phyloP scores from a whole-genome alignment of 306 rosid genomes.

The Prunus davidiana region DNA sequence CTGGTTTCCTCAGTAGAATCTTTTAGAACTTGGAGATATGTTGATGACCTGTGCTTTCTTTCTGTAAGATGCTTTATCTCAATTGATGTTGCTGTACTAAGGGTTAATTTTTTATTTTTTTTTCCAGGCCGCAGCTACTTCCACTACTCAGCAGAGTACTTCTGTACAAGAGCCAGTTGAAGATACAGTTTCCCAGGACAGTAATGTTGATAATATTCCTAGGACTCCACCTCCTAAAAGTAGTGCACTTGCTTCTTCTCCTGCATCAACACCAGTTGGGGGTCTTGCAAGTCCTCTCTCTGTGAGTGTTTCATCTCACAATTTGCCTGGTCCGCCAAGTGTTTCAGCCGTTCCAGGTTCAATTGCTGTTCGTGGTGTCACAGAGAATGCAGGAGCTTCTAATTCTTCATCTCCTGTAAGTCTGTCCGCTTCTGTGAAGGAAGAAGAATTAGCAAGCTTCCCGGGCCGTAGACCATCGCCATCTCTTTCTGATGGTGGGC shows the following conservation, averaged over 20 bases:
- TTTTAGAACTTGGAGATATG: background rate
- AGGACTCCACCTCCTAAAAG: slow-evolving; percentile 84
- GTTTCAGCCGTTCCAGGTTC: slow-evolving; percentile 51
- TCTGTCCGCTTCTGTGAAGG: slow-evolving; percentile 60
- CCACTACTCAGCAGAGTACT: slow-evolving; percentile 38
- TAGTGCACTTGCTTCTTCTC: slow-evolving; percentile 50
- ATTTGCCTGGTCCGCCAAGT: slow-evolving; percentile 46
- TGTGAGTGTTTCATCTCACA: slow-evolving; percentile 50
- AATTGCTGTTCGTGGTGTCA: slow-evolving; percentile 45
- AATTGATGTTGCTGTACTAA: slow-evolving; percentile 5
- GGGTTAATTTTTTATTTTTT: background rate
- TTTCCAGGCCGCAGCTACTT: slow-evolving; percentile 33
- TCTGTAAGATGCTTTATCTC: slow-evolving; percentile 4
- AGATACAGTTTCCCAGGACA: slow-evolving; percentile 70
- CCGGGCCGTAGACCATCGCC: slow-evolving; percentile 85
- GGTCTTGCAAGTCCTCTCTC: slow-evolving; percentile 50
- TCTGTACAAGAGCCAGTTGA: slow-evolving; percentile 80
- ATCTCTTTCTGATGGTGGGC: slow-evolving; percentile 75
- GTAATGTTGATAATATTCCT: slow-evolving; percentile 57
- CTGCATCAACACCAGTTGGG: slow-evolving; percentile 59
- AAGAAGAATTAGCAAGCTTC: slow-evolving; percentile 69
- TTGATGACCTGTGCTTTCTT: background rate
- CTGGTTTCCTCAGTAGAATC: background rate
- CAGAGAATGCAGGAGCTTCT: slow-evolving; percentile 49
- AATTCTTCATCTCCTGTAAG: slow-evolving; percentile 52